phyloP scores from a whole-genome alignment of 2,329 filamentous ascomycete genomes.

The Ceratocystis albifundus region DNA sequence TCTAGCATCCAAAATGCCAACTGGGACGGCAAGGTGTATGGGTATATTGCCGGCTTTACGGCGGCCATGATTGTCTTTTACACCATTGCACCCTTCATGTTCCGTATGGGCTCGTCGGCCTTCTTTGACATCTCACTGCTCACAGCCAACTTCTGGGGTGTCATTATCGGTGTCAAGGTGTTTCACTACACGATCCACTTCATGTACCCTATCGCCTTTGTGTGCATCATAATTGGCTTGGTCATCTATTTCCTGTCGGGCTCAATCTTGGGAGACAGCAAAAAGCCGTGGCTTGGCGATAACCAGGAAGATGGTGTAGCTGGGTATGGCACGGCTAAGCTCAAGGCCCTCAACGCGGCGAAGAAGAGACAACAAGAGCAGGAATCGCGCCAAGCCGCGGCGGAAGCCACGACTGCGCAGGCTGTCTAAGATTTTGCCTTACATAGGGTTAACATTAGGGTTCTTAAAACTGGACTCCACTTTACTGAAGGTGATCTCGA shows the following conservation, averaged over 20 bases:
- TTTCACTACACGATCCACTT: conserved; percentile 72
- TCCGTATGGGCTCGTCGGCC: conserved; percentile 80
- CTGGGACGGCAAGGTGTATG: conserved; percentile 58
- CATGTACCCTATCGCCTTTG: conserved; percentile 92
- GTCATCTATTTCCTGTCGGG: conserved; percentile 80
- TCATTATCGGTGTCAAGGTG: conserved; percentile 79
- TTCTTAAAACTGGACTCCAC: neutral
- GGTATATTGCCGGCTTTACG: conserved; percentile 85
- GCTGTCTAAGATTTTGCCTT: neutral
- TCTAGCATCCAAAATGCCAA: conserved; percentile 51
- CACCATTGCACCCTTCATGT: conserved; percentile 69
- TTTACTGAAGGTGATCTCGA: neutral
- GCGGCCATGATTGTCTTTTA: conserved; percentile 77
- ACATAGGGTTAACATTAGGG: neutral
- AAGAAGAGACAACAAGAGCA: conserved; percentile 19
- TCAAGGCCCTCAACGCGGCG: conserved; percentile 53
- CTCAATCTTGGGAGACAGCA: conserved; percentile 69
- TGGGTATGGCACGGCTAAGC: conserved; percentile 76
- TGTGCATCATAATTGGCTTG: conserved; percentile 77
- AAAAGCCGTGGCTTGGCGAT: conserved; percentile 88
- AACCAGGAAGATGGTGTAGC: conserved; percentile 72
- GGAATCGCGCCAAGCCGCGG: neutral
- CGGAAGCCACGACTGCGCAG: neutral
- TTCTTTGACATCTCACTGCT: conserved; percentile 95
- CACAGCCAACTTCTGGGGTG: conserved; percentile 94